These are phyloP conservation scores for Moesziomyces antarcticus DNA, from an alignment of 1,284 basidiomycete species.

Conservation along the genomic window DNA sequence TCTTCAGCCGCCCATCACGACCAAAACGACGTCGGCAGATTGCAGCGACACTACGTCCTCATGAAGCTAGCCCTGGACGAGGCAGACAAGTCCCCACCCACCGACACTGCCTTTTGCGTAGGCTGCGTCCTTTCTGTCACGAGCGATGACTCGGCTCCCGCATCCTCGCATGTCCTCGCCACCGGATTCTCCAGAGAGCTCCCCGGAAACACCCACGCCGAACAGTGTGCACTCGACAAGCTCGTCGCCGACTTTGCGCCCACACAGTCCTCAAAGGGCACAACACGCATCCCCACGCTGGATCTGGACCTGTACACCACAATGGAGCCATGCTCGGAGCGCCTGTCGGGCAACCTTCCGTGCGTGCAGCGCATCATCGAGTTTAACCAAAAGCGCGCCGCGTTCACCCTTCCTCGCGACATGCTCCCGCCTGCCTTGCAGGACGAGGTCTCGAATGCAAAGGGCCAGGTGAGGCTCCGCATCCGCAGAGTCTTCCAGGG, in stretches of 20 bases:
- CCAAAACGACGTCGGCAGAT: slow-evolving; percentile 10
- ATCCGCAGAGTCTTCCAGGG: slow-evolving; percentile 87
- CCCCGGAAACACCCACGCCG: slow-evolving; percentile 92
- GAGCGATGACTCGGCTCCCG: slow-evolving; percentile 11
- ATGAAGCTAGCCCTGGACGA: slow-evolving; percentile 78
- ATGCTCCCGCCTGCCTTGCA: neutral
- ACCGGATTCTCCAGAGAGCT: slow-evolving; percentile 92
- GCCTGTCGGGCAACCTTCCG: slow-evolving; percentile 85
- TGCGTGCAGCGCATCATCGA: slow-evolving; percentile 87
- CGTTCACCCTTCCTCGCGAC: slow-evolving; percentile 13
- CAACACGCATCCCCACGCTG: slow-evolving; percentile 18
- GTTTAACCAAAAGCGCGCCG: slow-evolving; percentile 50
- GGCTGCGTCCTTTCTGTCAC: slow-evolving; percentile 82
- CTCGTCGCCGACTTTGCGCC: slow-evolving; percentile 68
- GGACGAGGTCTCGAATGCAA: neutral
- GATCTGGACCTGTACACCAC: slow-evolving; percentile 88
- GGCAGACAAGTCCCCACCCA: slow-evolving; percentile 78
- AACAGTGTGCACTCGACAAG: slow-evolving; percentile 91
- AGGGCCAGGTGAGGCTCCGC: slow-evolving; percentile 53
- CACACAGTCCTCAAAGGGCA: neutral
- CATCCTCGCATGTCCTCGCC: slow-evolving; percentile 71
- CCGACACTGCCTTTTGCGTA: slow-evolving; percentile 90
- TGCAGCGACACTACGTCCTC: slow-evolving; percentile 67
- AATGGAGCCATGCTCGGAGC: slow-evolving; percentile 92
- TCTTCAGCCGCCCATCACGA: slow-evolving; percentile 43